These are phyloP conservation scores for Candida qinlingensis DNA, from an alignment of 805 yeast species.

Conservation along the genomic window DNA sequence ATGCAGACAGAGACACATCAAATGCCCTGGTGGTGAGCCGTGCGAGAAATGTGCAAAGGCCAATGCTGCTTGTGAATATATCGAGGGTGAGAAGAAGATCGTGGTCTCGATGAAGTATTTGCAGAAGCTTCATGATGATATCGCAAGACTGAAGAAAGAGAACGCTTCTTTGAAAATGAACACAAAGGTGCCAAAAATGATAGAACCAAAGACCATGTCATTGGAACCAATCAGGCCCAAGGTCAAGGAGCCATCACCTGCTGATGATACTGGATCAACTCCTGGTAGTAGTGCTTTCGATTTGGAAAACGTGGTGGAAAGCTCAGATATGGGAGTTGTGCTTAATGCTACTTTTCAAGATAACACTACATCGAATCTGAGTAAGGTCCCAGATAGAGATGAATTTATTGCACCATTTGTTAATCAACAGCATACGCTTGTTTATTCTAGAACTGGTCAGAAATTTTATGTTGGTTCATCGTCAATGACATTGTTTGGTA, in stretches of 20 bases:
- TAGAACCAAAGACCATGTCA: neutral
- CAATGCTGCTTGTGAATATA: slow-evolving; percentile 58
- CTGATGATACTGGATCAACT: neutral
- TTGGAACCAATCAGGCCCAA: neutral
- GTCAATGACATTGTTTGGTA: slow-evolving; percentile 75
- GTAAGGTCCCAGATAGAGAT: slow-evolving; percentile 15
- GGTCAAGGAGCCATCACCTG: neutral
- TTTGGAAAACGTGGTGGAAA: slow-evolving; percentile 17
- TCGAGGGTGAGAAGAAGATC: slow-evolving; percentile 66
- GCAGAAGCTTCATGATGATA: slow-evolving; percentile 61
- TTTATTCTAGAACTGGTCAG: slow-evolving; percentile 73
- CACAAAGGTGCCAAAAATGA: neutral
- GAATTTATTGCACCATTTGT: slow-evolving; percentile 69
- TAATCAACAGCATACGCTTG: slow-evolving; percentile 64
- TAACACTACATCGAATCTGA: slow-evolving; percentile 23
- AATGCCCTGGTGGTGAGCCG: slow-evolving; percentile 76
- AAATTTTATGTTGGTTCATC: slow-evolving; percentile 75
- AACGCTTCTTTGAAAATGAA: slow-evolving; percentile 49
- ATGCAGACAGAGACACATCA: slow-evolving; percentile 66
- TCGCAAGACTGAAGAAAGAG: slow-evolving; percentile 59
- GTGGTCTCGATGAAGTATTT: slow-evolving; percentile 70
- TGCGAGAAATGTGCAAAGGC: slow-evolving; percentile 58
- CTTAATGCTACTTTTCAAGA: slow-evolving; percentile 23
- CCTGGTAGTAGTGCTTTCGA: slow-evolving; percentile 1
- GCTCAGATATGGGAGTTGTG: slow-evolving; percentile 20